A percentile compares a stretch with the other conserved stretches of the same genome.
Conservation (phyloP, 169 alveolate genomes). For the Cryptosporidium meleagridis region DNA sequence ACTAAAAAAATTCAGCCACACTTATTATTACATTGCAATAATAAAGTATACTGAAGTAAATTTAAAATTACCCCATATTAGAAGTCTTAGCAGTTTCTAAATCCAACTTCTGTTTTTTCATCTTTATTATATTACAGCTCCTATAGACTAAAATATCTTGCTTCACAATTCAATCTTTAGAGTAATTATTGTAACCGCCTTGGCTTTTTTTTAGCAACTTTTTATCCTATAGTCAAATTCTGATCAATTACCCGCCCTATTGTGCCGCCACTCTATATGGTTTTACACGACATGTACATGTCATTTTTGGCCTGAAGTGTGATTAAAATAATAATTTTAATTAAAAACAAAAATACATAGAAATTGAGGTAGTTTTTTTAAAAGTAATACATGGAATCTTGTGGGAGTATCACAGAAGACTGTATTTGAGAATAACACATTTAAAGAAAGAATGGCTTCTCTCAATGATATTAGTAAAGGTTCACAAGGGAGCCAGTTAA, state of each 20-base stretch:
- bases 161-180: too few relatives aligned
- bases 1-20: neutral
- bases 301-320: slow-evolving; percentile 14
- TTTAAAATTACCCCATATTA: neutral
- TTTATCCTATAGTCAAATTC: neutral
- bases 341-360: neutral
- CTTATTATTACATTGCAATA: neutral
- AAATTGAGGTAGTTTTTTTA: neutral
- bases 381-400: neutral
- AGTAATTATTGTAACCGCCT: neutral
- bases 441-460: neutral
- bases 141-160: neutral
- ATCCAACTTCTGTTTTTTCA: slow-evolving; percentile 15
- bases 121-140: neutral
- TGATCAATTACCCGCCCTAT: slow-evolving; percentile 14
- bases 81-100: neutral
- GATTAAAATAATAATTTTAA: neutral
- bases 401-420: neutral
- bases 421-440: neutral
- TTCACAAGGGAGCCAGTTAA: slow-evolving; percentile 33
- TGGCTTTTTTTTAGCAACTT: too few relatives aligned
- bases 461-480: neutral
- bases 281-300: slow-evolving; percentile 68
- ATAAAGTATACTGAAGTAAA: neutral
- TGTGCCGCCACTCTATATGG: slow-evolving; percentile 2